A percentile compares a stretch with the other conserved stretches of the same genome.
Evolutionary conservation across 345 rosid genomes (phyloP).

Genomic region (Rhizophora apiculata): DNA sequence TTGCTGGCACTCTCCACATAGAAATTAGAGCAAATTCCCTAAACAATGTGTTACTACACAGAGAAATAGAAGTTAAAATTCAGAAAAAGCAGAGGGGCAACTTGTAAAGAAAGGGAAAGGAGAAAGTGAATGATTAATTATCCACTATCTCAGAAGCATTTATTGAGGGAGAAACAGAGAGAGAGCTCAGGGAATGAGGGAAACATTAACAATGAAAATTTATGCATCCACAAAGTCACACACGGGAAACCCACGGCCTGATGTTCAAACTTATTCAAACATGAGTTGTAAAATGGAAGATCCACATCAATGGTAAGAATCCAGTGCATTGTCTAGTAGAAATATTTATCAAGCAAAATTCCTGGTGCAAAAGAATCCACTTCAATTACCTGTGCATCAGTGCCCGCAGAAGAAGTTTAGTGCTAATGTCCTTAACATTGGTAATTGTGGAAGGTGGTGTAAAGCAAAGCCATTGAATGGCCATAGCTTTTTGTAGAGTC

Average conservation of each 20-base stretch:
- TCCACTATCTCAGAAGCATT: background rate
- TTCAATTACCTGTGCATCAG: slow-evolving; percentile 72
- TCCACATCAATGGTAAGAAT: background rate
- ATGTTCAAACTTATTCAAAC: background rate
- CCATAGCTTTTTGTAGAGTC: slow-evolving; percentile 93
- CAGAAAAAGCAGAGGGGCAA: slow-evolving; percentile 1
- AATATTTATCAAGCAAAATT: background rate
- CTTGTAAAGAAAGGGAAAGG: slow-evolving; percentile 1
- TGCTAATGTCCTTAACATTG: slow-evolving; percentile 58
- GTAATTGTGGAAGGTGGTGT: slow-evolving; percentile 85
- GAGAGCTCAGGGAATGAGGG: background rate
- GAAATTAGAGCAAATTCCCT: slow-evolving; percentile 94
- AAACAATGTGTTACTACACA: slow-evolving; percentile 77
- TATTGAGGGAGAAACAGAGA: background rate
- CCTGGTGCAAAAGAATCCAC: background rate
- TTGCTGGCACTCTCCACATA: slow-evolving; percentile 97
- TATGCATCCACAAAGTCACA: background rate
- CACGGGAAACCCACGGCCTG: background rate
- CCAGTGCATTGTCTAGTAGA: background rate
- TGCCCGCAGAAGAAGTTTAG: slow-evolving; percentile 73
- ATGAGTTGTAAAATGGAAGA: background rate
- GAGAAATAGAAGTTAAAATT: slow-evolving; percentile 16
- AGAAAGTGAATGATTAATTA: background rate
- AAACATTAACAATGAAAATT: background rate
- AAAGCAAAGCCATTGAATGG: slow-evolving; percentile 96